Base-by-base conservation (phyloP, 805 yeast genomes). In the Candida piceae region DNA sequence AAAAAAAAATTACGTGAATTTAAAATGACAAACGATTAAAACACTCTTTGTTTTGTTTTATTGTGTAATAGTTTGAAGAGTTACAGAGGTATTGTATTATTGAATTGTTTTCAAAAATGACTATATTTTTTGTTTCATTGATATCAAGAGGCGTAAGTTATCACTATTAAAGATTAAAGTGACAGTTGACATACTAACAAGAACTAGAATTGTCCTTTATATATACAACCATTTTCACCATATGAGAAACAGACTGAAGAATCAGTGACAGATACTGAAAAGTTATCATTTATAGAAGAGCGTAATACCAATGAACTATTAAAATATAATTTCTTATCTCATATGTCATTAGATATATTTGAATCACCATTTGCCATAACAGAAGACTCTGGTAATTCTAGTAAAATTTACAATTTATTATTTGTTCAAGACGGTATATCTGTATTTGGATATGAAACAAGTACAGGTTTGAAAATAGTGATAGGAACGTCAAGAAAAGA, bases 311-410 rank as follows among this genome's bases (percentile, higher is more conserved):
- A 76, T 45, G 66, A 65, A 40, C 60, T 74, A 37, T 60, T 80
- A 21, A 77, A 80, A 47, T 80, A 77, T 60, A 79, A 82, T 50
- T 81, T 81, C 47, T 62, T 82, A 21, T 73, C 85, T n/a, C 86
- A 82, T 52, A 80, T 82, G 82, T 78, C 87, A 5, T 60, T 82
- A 17, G 89, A 82, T 55, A 71, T 80, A 16, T 79, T 82, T 50
- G 67, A 78, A 23, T 74, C 83, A 2, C 67, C 72, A 4, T 62
- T 63, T 36, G n/a, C n/a, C n/a, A n/a, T n/a, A n/a, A n/a, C n/a
- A n/a, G n/a, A n/a, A n/a, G n/a, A n/a, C n/a, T n/a, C n/a, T 20
- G 19, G 19, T 19, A 20, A 15, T 39, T 7, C 60, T 52, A 64
- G 46, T 16, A 57, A 60, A 16, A 56, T 70, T 15, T 63, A 67